Evolutionary conservation across 192 early-diverging fungal species (phyloP), one percentile per base, ranked within the genome.

Genomic region (Chytriomyces confervae): DNA sequence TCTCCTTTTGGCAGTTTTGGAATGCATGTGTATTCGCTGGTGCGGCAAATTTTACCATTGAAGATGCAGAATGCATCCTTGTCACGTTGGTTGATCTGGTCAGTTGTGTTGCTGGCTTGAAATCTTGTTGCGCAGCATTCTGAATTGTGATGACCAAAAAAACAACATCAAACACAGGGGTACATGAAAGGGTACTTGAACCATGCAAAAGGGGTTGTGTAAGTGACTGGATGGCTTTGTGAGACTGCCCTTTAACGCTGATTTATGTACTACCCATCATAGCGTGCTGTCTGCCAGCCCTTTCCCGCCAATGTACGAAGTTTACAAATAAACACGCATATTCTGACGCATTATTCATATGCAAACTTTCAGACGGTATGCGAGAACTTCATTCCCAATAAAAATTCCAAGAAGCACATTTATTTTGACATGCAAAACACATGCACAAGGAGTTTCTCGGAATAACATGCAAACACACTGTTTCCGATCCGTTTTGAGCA

Each of bases 401-500:
- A 36, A 36, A 36, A 36, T 36, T 36, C 29, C 29, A 36, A 36
- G 29, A 36, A 36, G 29, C 29, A 36, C 29, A 36, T 69, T 48
- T 69, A 47, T 69, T 48, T 47, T 29, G 62, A 20, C 62, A 76
- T 50, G 61, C 93, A 94, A 62, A 87, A 91, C 66, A 92, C 90
- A 84, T 94, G 93, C 5, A 93, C 88, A 8, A 94, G 87, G 5
- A 89, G 84, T 13, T 91, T 91, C 67, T 91, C 87, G 3, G 92
- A 91, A 80, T 90, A 93, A 8, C 87, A 87, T 4, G 92, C 92
- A 83, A 94, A 93, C 5, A 92, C 93, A 72, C 91, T 91, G 77
- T 79, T 81, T 10, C 71, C 80, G 51, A 87, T 82, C 61, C 79
- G 78, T 64, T 83, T 82, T 46, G 81, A 65, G 69, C 86, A 87